phyloP scores from a whole-genome alignment of 441 rosid genomes.

The Gossypium trilobum region DNA sequence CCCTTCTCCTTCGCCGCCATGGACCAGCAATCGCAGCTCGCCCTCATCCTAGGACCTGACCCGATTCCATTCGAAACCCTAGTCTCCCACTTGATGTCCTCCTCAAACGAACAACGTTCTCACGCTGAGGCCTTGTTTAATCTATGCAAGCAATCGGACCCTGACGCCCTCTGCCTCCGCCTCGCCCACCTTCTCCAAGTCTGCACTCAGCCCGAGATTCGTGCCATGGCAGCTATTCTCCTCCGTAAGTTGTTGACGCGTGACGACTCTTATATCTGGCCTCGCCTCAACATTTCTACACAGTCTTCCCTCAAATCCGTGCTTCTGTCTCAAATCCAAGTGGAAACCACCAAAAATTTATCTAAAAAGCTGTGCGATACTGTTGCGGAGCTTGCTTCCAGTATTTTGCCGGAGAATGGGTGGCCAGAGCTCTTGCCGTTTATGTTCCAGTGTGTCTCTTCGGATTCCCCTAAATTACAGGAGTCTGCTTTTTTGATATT shows the following conservation, averaged over 20 bases:
- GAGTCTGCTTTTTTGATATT: conserved; percentile 81
- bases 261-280: conserved; percentile 83
- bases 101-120: conserved; percentile 91
- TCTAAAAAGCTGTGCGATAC: conserved; percentile 87
- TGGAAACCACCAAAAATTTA: conserved; percentile 62
- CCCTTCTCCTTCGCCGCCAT: conserved; percentile 31
- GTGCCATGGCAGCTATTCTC: conserved; percentile 90
- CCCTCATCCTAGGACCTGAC: conserved; percentile 71
- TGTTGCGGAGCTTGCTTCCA: conserved; percentile 71
- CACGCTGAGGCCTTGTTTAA: conserved; percentile 79
- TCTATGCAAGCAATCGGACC: conserved; percentile 80
- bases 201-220: conserved; percentile 64
- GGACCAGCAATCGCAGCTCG: conserved; percentile 83
- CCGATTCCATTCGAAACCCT: conserved; percentile 73
- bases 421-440: conserved; percentile 96
- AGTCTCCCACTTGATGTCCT: conserved; percentile 79
- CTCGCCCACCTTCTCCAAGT: conserved; percentile 74
- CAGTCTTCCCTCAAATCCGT: conserved; percentile 75
- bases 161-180: conserved; percentile 71
- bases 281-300: conserved; percentile 50
- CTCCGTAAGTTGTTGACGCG: conserved; percentile 88
- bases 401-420: conserved; percentile 67
- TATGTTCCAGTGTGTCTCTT: conserved; percentile 83
- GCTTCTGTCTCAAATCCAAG: conserved; percentile 61
- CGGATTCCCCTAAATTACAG: conserved; percentile 68